Evolutionary conservation across 1,139 yeast genomes (phyloP), one percentile per base, ranked within the genome.

Genomic region (Lodderomyces oxycetoniae): DNA sequence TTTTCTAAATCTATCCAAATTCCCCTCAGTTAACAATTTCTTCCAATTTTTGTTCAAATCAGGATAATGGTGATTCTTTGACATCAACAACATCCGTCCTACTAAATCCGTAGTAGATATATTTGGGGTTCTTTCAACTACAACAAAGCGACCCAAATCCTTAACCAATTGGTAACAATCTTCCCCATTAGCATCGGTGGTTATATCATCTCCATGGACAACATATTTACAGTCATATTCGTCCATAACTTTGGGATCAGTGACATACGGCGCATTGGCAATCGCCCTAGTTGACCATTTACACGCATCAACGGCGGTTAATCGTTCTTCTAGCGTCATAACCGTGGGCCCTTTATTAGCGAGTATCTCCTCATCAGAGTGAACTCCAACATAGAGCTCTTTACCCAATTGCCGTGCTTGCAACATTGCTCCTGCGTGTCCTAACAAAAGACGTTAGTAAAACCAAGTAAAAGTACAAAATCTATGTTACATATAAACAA

Each of bases 121-220:
- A 51, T 89, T 89, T 6, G 91, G 93, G 0, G 98, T 91, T 45
- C 98, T 68, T 56, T 86, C 88, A 27, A 91, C 97, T 14, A 87
- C 89, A 22, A 81, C 74, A 56, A 89, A 86, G 47, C 89, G 64
- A n/a, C 94, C 95, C 55, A 78, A 61, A 37, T 86, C 89, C 56
- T 89, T 89, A 42, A 89, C 87, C 16, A 58, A 69, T 43, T 82
- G 83, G 59, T 91, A 91, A 50, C 96, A 86, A 59, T 91, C 98
- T 38, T 86, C 78, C 0, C 98, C 98, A 50, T 87, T 73, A 20
- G 95, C 95, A 57, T 91, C 97, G 1, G 96, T 84, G 19, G 97
- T 91, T 47, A 91, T 88, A 53, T 91, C 98, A 57, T 91, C 98
- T 4, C 98, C 98, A 55, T 91, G 98, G 9, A 91, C 96, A 13